Percentiles rank a stretch among this genome's conserved stretches.
These are phyloP conservation scores for Prillingera fragicola DNA, from an alignment of 1,284 basidiomycete species.

Conservation along the genomic window DNA sequence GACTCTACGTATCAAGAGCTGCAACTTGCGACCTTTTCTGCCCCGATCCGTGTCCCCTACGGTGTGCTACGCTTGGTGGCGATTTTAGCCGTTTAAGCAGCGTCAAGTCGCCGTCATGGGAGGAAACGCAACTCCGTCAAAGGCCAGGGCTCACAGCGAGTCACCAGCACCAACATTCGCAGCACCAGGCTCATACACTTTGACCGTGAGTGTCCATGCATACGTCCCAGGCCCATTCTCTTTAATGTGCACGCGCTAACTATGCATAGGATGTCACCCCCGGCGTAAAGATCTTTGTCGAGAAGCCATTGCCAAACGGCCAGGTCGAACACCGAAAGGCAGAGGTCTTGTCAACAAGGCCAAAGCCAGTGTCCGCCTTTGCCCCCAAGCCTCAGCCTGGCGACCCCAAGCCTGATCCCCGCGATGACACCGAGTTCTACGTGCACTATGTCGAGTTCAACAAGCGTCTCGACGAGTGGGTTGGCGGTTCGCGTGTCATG, in stretches of 20 bases:
- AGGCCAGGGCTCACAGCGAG: constrained; percentile 28
- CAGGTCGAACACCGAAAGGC: constrained; percentile 80
- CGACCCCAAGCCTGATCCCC: constrained; percentile 39
- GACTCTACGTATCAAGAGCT: neutral
- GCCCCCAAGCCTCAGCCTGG: constrained; percentile 57
- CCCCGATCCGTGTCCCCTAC: constrained; percentile 5
- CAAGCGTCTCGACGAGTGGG: constrained; percentile 98
- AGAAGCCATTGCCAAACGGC: constrained; percentile 67
- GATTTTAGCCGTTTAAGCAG: too few species aligned
- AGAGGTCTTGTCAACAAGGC: constrained; percentile 86
- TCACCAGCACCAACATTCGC: constrained; percentile 54
- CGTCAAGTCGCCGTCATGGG: too few species aligned
- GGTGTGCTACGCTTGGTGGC: constrained; percentile 7
- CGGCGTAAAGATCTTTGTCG: constrained; percentile 88
- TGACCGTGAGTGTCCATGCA: constrained; percentile 56
- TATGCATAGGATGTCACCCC: constrained; percentile 66
- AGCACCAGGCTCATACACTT: constrained; percentile 65
- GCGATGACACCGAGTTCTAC: constrained; percentile 84
- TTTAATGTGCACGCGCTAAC: constrained; percentile 8
- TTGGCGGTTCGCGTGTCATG: constrained; percentile 80
- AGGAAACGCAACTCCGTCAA: too few species aligned
- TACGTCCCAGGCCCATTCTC: neutral
- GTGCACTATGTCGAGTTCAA: constrained; percentile 98
- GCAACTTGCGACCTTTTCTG: constrained; percentile 1
- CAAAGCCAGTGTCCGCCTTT: constrained; percentile 58